Evolutionary conservation across 306 rosid species (phyloP).

Genomic region (Prosopis cineraria): DNA sequence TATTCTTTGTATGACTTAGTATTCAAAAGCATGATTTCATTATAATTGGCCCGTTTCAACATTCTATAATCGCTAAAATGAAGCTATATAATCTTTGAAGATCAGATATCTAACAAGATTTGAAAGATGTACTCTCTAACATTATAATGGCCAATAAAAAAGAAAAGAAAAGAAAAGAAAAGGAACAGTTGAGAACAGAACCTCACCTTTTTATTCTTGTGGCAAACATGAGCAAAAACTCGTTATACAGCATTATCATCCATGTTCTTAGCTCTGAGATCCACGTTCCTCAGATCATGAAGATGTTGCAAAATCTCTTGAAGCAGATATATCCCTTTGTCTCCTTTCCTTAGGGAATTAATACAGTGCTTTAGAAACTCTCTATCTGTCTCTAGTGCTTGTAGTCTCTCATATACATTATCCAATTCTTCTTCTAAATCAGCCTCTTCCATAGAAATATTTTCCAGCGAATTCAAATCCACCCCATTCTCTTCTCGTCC

Average conservation of each 20-base stretch:
- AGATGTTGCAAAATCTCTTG: conserved; percentile 85
- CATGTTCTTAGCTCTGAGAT: conserved; percentile 55
- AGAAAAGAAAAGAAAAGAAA: background rate
- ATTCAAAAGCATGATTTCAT: background rate
- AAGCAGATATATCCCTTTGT: conserved; percentile 57
- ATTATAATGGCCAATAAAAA: background rate
- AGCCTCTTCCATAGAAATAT: conserved; percentile 35
- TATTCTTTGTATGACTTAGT: background rate
- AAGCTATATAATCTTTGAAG: background rate
- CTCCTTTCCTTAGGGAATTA: conserved; percentile 87
- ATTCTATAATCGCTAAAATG: background rate
- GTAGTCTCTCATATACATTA: conserved; percentile 80
- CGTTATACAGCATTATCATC: conserved; percentile 50
- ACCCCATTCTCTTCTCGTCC: conserved; percentile 54
- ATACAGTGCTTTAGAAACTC: conserved; percentile 92
- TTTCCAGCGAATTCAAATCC: conserved; percentile 36
- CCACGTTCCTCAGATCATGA: conserved; percentile 86
- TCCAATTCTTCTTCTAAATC: conserved; percentile 70
- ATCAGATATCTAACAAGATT: background rate
- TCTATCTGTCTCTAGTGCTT: conserved; percentile 83
- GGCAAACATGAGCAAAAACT: conserved; percentile 32
- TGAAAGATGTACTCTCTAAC: background rate
- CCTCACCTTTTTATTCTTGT: conserved; percentile 44
- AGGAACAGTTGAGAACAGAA: background rate
- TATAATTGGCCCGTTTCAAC: background rate